Base-by-base conservation (phyloP, 139 green algal species). In the Picochlorum sp. region DNA sequence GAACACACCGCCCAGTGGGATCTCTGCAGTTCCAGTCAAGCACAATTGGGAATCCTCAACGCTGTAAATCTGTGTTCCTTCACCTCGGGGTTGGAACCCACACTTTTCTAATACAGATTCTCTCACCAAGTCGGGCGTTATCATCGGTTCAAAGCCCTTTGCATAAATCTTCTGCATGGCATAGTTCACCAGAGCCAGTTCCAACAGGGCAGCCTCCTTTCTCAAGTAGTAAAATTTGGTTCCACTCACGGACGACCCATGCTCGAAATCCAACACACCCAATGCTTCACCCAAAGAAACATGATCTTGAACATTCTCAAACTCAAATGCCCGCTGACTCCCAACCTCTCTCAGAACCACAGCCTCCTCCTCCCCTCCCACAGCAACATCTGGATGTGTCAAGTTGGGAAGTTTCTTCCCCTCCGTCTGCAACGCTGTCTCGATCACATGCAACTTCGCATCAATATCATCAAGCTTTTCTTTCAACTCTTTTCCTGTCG, bases 181-280 rank as follows among this genome's bases (percentile, higher is more conserved):
- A 56, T 72, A 96, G 73, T 89, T 96, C 20, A 97, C 70, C 37
- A 99, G 77, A n/a, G 88, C 94, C 57, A 98, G 69, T 83, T 99
- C 94, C 49, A 99, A 78, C 75, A 97, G 77, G 2, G 92, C 91
- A 3, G 74, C 92, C 21, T 85, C 92, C 54, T 86, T 85, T 49
- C 79, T 83, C 30, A 99, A 81, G 81, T 98, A 99, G 44, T 80
- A 94, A 63, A 97, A 98, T 74, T 97, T 98, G 66, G 75, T 71
- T 28, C 91, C 87, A 18, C 70, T 63, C 54, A 96, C 92, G 63
- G 84, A 77, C 4, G 85, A 72, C 15, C 73, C 94, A 8, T 81
- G 62, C 31, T 96, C 89, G 85, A 95, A 96, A 75, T 96, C 89
- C 26, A 96, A 65, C 14, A 93, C 62, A 61, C 86, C 86, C 20